A percentile compares a stretch with the other conserved stretches of the same genome.
These are phyloP conservation scores for Ceratobasidium theobromae DNA, from an alignment of 1,284 basidiomycete species.

Conservation along the genomic window DNA sequence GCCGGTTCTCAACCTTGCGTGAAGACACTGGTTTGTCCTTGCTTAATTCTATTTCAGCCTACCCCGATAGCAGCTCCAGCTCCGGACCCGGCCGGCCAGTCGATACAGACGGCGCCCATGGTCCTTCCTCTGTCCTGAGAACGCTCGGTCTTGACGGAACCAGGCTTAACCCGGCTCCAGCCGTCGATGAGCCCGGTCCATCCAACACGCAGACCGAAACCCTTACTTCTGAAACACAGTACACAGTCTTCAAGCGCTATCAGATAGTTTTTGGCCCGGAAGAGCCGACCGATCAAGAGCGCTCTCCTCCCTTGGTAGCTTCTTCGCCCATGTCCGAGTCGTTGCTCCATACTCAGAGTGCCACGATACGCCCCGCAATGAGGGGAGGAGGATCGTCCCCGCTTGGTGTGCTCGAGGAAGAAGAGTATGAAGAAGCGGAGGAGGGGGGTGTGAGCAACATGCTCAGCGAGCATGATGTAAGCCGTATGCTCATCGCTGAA, in stretches of 20 bases:
- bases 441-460: slow-evolving; percentile 13
- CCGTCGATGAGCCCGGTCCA: slow-evolving; percentile 3
- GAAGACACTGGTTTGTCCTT: neutral
- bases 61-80: slow-evolving; percentile 21
- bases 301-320: neutral
- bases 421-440: slow-evolving; percentile 5
- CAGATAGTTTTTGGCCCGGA: neutral
- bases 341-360: neutral
- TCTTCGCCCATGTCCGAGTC: slow-evolving; percentile 18
- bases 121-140: neutral
- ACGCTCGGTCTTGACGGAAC: slow-evolving; percentile 10
- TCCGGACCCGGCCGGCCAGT: neutral
- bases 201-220: neutral
- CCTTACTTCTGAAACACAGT: neutral
- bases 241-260: neutral
- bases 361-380: slow-evolving; percentile 17
- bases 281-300: neutral
- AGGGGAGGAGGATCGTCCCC: slow-evolving; percentile 14
- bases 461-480: slow-evolving; percentile 15
- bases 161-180: slow-evolving; percentile 12
- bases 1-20: neutral
- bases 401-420: slow-evolving; percentile 6
- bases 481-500: slow-evolving; percentile 1
- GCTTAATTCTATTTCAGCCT: slow-evolving; percentile 14
- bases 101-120: neutral